Evolutionary conservation across 2,329 filamentous ascomycete genomes (phyloP).

Genomic region (Atkinsonella texensis): DNA sequence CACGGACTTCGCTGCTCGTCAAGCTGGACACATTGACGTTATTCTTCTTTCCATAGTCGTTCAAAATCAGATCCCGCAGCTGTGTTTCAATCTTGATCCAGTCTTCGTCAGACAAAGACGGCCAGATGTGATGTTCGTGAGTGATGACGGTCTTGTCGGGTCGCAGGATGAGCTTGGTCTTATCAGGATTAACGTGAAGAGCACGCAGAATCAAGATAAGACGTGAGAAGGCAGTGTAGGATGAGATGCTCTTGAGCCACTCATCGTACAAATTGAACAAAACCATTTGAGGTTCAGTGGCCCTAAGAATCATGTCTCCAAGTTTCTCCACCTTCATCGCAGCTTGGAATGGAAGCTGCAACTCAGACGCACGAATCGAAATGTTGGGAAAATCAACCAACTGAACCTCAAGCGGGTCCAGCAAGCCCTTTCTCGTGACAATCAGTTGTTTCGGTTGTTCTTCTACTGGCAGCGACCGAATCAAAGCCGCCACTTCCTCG

Average conservation of each 20-base stretch:
- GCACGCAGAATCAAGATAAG: slow-evolving; percentile 87
- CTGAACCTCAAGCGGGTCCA: slow-evolving; percentile 95
- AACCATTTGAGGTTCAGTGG: slow-evolving; percentile 99
- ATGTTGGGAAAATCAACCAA: slow-evolving; percentile 98
- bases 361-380: slow-evolving; percentile 90
- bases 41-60: slow-evolving; percentile 99
- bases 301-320: slow-evolving; percentile 95
- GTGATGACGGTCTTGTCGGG: slow-evolving; percentile 98
- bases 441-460: slow-evolving; percentile 99
- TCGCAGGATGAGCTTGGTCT: slow-evolving; percentile 88
- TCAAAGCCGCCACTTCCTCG: slow-evolving; percentile 96
- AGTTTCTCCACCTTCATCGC: slow-evolving; percentile 99
- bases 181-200: slow-evolving; percentile 94
- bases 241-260: slow-evolving; percentile 96
- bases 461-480: slow-evolving; percentile 88
- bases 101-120: slow-evolving; percentile 82
- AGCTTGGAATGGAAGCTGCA: slow-evolving; percentile 96
- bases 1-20: slow-evolving; percentile 91
- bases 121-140: slow-evolving; percentile 98
- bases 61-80: slow-evolving; percentile 86
- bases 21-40: slow-evolving; percentile 97
- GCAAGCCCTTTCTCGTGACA: slow-evolving; percentile 89
- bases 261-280: slow-evolving; percentile 98
- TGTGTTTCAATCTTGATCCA: slow-evolving; percentile 99
- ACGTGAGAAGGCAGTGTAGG: slow-evolving; percentile 96